These are phyloP conservation scores for Rubia peregrina DNA, from an alignment of 305 asterid genomes.

Conservation along the genomic window DNA sequence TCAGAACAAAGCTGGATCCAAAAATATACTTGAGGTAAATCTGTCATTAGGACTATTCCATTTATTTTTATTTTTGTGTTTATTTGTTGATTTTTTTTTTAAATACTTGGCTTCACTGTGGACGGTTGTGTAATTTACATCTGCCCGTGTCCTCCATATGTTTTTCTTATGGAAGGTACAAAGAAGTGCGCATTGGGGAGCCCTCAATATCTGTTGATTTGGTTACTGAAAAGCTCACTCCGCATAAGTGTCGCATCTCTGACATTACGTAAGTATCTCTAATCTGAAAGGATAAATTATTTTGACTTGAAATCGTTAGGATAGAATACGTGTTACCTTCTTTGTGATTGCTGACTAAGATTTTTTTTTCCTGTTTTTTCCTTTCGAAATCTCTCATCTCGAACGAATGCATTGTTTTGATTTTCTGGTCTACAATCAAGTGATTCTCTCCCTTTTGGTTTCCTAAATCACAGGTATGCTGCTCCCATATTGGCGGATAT, in stretches of 20 bases:
- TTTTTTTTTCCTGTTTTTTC: background rate
- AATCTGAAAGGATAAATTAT: background rate
- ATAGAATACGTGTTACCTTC: background rate
- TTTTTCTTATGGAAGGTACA: slow-evolving; percentile 39
- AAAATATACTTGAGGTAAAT: slow-evolving; percentile 43
- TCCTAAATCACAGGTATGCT: slow-evolving; percentile 55
- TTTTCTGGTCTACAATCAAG: slow-evolving; percentile 1
- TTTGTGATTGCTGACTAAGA: background rate
- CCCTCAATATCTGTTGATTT: slow-evolving; percentile 41
- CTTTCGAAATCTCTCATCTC: background rate
- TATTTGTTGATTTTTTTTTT: background rate
- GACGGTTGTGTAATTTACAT: background rate
- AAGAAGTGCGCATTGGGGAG: slow-evolving; percentile 63
- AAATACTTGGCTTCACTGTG: background rate
- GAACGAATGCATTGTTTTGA: background rate
- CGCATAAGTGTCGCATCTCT: slow-evolving; percentile 67
- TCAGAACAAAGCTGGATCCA: slow-evolving; percentile 38
- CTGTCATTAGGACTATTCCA: background rate
- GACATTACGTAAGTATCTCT: slow-evolving; percentile 59
- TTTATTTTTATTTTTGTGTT: background rate
- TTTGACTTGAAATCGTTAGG: background rate
- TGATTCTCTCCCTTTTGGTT: slow-evolving; percentile 14
- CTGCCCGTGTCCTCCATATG: background rate
- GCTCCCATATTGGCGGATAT: slow-evolving; percentile 70
- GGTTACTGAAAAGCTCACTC: slow-evolving; percentile 41